These are phyloP conservation scores for Misopates orontium DNA, from an alignment of 257 asterid genomes.

Conservation along the genomic window DNA sequence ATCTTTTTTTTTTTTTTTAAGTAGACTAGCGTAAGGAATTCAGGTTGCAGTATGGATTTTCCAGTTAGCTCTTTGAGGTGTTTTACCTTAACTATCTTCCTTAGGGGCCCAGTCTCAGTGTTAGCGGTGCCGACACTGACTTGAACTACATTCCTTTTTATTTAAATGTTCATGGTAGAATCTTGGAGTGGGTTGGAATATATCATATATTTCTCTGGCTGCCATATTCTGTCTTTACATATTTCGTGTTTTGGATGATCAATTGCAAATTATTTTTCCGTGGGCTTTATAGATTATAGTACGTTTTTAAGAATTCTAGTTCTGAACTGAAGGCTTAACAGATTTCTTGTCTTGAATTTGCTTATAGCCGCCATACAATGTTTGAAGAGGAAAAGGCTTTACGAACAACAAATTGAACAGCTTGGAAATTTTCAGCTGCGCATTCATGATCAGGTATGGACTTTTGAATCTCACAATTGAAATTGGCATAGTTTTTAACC, in stretches of 20 bases:
- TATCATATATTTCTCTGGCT: not conserved
- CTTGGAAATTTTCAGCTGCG: conserved; percentile 86
- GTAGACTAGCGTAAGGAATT: not conserved
- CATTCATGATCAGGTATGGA: conserved; percentile 74
- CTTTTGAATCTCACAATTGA: conserved; percentile 3
- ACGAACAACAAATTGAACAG: conserved; percentile 78
- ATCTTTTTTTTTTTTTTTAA: not conserved
- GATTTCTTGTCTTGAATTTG: conserved; percentile 18
- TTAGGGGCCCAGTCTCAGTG: not conserved
- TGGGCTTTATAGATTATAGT: conserved; percentile 14
- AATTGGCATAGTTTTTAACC: not conserved
- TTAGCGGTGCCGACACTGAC: not conserved
- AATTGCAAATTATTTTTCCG: not conserved
- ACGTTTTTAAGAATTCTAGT: not conserved
- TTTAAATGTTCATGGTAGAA: conserved; percentile 8
- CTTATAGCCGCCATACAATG: conserved; percentile 80
- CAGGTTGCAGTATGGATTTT: not conserved
- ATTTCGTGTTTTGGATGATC: not conserved
- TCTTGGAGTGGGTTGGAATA: conserved; percentile 1
- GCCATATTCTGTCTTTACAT: conserved; percentile 4
- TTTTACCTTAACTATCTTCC: not conserved
- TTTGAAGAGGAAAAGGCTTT: conserved; percentile 78
- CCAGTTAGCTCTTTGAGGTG: not conserved
- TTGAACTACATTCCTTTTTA: not conserved
- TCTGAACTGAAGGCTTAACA: conserved; percentile 19